Evolutionary conservation across 2,329 filamentous ascomycete genomes (phyloP).

Genomic region (Seiridium cupressi): DNA sequence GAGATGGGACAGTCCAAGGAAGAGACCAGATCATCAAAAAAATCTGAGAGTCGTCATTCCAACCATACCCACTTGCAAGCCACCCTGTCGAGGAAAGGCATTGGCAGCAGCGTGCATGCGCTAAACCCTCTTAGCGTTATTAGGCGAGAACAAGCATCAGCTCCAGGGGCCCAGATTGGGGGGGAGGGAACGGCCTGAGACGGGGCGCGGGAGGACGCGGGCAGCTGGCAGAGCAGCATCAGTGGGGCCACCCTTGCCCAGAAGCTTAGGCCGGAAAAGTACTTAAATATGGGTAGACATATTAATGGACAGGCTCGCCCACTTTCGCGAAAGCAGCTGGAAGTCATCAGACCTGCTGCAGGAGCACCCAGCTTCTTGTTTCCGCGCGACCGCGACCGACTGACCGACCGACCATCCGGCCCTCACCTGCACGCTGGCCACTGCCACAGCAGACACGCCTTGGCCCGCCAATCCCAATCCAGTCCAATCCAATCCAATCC

Average conservation of each 20-base stretch:
- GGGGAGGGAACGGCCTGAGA: background rate
- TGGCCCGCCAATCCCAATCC: background rate
- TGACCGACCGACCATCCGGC: background rate
- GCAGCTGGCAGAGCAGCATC: slow-evolving; percentile 5
- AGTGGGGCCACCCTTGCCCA: slow-evolving; percentile 1
- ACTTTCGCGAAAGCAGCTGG: slow-evolving; percentile 13
- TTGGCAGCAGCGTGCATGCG: slow-evolving; percentile 6
- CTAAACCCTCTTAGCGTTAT: slow-evolving; percentile 2
- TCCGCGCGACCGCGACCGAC: background rate
- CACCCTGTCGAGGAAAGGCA: slow-evolving; percentile 1
- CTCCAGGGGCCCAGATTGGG: background rate
- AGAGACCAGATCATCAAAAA: slow-evolving; percentile 7
- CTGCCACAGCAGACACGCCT: background rate
- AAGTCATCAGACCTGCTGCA: slow-evolving; percentile 16
- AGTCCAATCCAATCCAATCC: background rate
- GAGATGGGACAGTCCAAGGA: background rate
- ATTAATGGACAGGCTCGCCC: slow-evolving; percentile 16
- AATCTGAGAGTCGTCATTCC: slow-evolving; percentile 4
- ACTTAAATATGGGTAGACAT: slow-evolving; percentile 16
- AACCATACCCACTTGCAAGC: background rate
- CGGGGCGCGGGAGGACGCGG: background rate
- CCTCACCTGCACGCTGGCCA: background rate
- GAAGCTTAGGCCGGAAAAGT: slow-evolving; percentile 10
- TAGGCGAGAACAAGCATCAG: slow-evolving; percentile 5
- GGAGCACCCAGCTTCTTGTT: background rate